Evolutionary conservation across 2,329 filamentous ascomycete species (phyloP), one percentile per base, ranked within the genome.

Genomic region (Mariannaea elegans): DNA sequence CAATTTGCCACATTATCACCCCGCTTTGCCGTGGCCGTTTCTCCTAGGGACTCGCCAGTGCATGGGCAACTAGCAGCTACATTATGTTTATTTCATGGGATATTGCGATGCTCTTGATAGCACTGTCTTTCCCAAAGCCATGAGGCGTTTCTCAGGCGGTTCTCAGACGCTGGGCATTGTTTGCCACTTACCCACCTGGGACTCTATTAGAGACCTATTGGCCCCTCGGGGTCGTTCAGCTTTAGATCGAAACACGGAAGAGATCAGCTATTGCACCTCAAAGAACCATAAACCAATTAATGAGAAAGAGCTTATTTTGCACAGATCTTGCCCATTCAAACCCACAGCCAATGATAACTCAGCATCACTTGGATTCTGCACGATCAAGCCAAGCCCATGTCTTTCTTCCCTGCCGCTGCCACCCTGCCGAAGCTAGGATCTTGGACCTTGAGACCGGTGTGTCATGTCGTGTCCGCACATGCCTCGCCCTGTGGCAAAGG

Each of bases 401-500:
- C 12, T 10, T 10, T 41, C 18, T 21, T 12, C 34, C 16, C 3
- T 19, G 12, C 8, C 38, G 10, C 18, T 13, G 16, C n/a, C 38
- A 19, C 38, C 38, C 18, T 21, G 3, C 16, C 10, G 16, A 9
- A 27, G 38, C 18, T 23, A 41, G 38, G 38, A 41, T 23, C 7
- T 41, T 21, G 18, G 7, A 41, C 18, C 24, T 27, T 21, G 18
- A 13, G 6, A 19, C 38, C 18, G 19, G 38, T 19, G 7, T 41
- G 38, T 41, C 38, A 23, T 41, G 19, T 38, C 23, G 18, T 54
- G 39, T 21, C 23, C 16, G 4, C 7, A 54, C 46, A 32, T 27
- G 42, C 42, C 51, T 45, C 14, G 41, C 6, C 51, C 19, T 48
- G 56, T 44, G 49, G 49, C 49, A 44, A 58, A 23, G 39, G 14